These are phyloP conservation scores for Fusarium sulawesiense DNA, from an alignment of 2,329 filamentous ascomycete species.

Conservation along the genomic window DNA sequence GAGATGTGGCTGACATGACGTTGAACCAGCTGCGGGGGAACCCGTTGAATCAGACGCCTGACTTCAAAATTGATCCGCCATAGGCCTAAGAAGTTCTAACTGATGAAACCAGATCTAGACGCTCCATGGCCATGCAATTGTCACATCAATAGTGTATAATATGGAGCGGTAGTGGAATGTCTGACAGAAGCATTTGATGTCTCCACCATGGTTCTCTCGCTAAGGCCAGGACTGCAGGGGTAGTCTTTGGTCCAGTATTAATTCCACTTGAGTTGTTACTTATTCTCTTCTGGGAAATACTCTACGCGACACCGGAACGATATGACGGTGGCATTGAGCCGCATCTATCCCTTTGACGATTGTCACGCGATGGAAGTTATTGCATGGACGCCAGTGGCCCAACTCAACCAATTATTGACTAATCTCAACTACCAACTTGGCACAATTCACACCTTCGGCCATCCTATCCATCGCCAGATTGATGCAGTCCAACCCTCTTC, in stretches of 20 bases:
- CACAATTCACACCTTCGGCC: slow-evolving; percentile 55
- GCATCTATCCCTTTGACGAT: not conserved
- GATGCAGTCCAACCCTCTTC: slow-evolving; percentile 51
- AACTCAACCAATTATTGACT: slow-evolving; percentile 37
- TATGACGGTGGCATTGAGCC: not conserved
- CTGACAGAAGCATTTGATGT: not conserved
- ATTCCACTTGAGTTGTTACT: not conserved
- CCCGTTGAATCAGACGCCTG: not conserved
- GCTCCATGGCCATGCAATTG: not conserved
- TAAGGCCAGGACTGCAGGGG: too few relatives aligned
- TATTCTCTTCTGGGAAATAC: not conserved
- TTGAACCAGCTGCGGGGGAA: not conserved
- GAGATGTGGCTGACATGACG: not conserved
- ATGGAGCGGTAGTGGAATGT: not conserved
- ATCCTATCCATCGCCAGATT: slow-evolving; percentile 54
- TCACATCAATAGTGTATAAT: not conserved
- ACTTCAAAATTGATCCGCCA: not conserved
- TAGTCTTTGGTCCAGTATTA: too few relatives aligned
- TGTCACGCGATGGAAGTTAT: too few relatives aligned
- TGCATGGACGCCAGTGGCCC: too few relatives aligned
- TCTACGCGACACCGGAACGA: not conserved
- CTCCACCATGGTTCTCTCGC: not conserved
- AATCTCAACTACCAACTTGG: slow-evolving; percentile 57
- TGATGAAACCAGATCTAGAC: not conserved
- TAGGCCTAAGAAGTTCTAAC: not conserved